These are phyloP conservation scores for Stenogyne calaminthoides DNA, from an alignment of 305 asterid species.

Conservation along the genomic window DNA sequence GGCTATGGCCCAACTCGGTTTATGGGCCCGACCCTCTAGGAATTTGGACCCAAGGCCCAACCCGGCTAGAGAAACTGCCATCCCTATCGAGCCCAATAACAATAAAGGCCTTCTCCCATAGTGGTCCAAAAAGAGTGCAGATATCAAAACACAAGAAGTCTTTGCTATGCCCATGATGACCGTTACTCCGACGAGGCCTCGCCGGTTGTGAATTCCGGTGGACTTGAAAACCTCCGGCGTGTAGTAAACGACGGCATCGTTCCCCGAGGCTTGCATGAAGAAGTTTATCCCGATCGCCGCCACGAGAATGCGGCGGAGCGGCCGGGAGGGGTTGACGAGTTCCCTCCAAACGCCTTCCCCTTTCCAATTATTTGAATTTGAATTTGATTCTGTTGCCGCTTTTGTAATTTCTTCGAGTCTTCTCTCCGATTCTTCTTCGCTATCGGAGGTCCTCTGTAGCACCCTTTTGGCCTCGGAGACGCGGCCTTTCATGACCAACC, in stretches of 20 bases:
- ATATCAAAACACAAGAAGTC: slow-evolving; percentile 54
- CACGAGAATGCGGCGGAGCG: slow-evolving; percentile 56
- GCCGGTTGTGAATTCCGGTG: slow-evolving; percentile 57
- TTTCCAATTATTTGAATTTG: slow-evolving; percentile 21
- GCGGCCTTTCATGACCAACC: slow-evolving; percentile 71
- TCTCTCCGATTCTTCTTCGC: slow-evolving; percentile 52
- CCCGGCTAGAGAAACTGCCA: slow-evolving; percentile 52
- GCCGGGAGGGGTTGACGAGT: slow-evolving; percentile 48
- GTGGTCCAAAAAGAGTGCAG: slow-evolving; percentile 69
- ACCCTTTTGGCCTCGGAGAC: slow-evolving; percentile 51
- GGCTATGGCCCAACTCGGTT: slow-evolving; percentile 74
- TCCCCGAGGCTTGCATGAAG: slow-evolving; percentile 91
- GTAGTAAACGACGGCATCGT: slow-evolving; percentile 85
- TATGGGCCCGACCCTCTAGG: slow-evolving; percentile 41
- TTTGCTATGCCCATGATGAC: slow-evolving; percentile 68
- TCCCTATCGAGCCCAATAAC: slow-evolving; percentile 62
- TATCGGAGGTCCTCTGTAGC: slow-evolving; percentile 49
- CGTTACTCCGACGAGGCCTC: slow-evolving; percentile 62
- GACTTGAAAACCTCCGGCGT: slow-evolving; percentile 73
- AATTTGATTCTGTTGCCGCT: slow-evolving; percentile 18
- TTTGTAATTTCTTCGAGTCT: slow-evolving; percentile 54
- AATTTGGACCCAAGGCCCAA: slow-evolving; percentile 64
- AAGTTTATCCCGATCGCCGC: slow-evolving; percentile 74
- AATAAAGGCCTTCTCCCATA: slow-evolving; percentile 74
- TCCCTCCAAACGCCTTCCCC: slow-evolving; percentile 67